Conservation (phyloP, 495 filamentous ascomycete species). For the Hyaloscypha hepaticicola region DNA sequence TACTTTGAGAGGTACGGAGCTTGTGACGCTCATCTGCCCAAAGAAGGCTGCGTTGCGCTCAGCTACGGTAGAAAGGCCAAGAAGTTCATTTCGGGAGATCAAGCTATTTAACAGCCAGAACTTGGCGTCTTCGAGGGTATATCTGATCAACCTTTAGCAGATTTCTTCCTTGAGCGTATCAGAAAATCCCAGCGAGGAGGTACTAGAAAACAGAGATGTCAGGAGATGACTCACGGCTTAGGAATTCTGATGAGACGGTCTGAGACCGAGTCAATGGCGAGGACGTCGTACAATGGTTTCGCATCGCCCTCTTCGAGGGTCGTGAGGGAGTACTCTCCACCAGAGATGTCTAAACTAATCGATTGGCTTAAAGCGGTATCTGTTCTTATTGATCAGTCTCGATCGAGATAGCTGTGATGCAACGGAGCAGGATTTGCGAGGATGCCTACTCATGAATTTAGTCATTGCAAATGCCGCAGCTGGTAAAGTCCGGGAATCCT, state of each 20-base stretch:
- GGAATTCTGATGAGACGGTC: conserved; percentile 15
- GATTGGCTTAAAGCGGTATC: conserved; percentile 8
- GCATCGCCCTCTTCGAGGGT: conserved; percentile 16
- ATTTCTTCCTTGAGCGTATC: no score
- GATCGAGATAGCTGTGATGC: neutral
- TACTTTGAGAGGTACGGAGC: conserved; percentile 11
- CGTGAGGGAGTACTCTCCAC: conserved; percentile 20
- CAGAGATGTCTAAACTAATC: conserved; percentile 16
- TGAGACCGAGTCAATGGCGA: conserved; percentile 15
- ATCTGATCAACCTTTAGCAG: conserved; percentile 1
- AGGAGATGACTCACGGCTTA: conserved; percentile 18
- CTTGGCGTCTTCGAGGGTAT: conserved; percentile 15
- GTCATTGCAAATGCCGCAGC: neutral
- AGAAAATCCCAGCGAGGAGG: neutral
- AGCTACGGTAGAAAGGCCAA: neutral
- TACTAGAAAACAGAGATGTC: neutral
- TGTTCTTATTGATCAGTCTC: neutral
- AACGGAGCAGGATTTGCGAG: no score
- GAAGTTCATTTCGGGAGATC: neutral
- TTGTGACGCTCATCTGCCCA: neutral
- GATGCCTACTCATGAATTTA: neutral
- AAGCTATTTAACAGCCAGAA: conserved; percentile 14
- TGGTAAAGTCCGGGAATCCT: neutral
- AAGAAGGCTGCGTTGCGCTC: conserved; percentile 15
- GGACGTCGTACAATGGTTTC: conserved; percentile 9